Base-by-base conservation (phyloP, 352 stramenopile genomes). In the Pythium utonaiense region DNA sequence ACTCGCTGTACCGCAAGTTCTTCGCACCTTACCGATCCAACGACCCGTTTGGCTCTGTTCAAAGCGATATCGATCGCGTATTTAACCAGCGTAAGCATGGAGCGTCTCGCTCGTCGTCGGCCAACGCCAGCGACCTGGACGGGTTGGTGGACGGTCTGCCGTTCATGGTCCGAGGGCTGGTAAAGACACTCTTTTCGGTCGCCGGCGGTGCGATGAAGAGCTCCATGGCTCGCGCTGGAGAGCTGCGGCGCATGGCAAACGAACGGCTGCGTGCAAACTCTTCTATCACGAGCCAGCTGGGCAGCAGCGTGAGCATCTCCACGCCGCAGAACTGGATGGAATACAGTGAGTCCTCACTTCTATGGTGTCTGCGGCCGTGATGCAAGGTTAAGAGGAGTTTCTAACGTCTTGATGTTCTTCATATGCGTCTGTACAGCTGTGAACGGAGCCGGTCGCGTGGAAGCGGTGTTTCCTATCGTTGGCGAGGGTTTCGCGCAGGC, bases 311-410 rank as follows among this genome's bases (percentile, higher is more conserved):
- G 21, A 75, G 64, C 34, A 70, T 89, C 40, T 80, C 70, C 21
- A 77, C 71, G 16, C 82, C 82, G 7, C 70, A 83, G 56, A 75
- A 88, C 59, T 92, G 82, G 82, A 80, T 83, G 47, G 82, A 92
- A 53, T 86, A 78, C 40, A 86, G 82, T 91, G 73, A 19, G 79
- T 81, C n/a, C 12, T 28, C 28, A 10, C 40, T 28, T 14, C 17
- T n/a, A n/a, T n/a, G n/a, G n/a, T n/a, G n/a, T n/a, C n/a, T n/a
- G n/a, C n/a, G n/a, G n/a, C n/a, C n/a, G n/a, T n/a, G n/a, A n/a
- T n/a, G n/a, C n/a, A n/a, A n/a, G n/a, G n/a, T n/a, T n/a, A n/a
- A n/a, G n/a, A n/a, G n/a, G n/a, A n/a, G n/a, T n/a, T n/a, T n/a
- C n/a, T 14, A 19, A 41, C 21, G 41, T n/a, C 17, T 36, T 44